These are phyloP conservation scores for Sclerotiophoma versabilis DNA, from an alignment of 2,329 filamentous ascomycete species.

Conservation along the genomic window DNA sequence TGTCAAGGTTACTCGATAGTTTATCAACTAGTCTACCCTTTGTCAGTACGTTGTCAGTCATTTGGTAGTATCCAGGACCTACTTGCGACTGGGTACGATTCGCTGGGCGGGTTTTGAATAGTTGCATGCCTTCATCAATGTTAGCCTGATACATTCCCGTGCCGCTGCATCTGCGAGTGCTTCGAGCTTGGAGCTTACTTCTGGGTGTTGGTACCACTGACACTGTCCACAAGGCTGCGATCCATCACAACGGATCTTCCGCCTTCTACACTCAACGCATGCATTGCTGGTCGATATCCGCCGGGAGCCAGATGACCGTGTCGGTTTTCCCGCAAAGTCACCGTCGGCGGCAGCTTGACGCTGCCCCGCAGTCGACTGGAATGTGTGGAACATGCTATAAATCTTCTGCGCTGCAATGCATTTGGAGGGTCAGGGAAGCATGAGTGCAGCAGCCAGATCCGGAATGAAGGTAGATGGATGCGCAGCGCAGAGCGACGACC, in stretches of 20 bases:
- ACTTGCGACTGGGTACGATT: slow-evolving; percentile 80
- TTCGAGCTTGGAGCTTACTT: slow-evolving; percentile 45
- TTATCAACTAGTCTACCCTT: slow-evolving; percentile 65
- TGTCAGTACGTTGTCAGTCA: slow-evolving; percentile 58
- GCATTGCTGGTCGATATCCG: slow-evolving; percentile 64
- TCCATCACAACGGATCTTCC: slow-evolving; percentile 86
- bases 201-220: slow-evolving; percentile 79
- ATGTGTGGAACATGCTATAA: slow-evolving; percentile 55
- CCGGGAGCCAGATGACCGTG: slow-evolving; percentile 48
- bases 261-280: slow-evolving; percentile 78
- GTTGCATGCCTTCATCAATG: slow-evolving; percentile 62
- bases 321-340: slow-evolving; percentile 45
- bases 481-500: slow-evolving; percentile 9
- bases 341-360: slow-evolving; percentile 44
- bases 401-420: slow-evolving; percentile 1
- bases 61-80: slow-evolving; percentile 41
- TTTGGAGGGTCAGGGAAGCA: slow-evolving; percentile 12
- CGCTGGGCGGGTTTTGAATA: slow-evolving; percentile 82
- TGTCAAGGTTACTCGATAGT: slow-evolving; percentile 58
- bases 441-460: slow-evolving; percentile 16
- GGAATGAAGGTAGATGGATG: slow-evolving; percentile 15
- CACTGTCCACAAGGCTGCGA: slow-evolving; percentile 83
- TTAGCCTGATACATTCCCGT: not conserved
- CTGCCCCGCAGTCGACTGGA: slow-evolving; percentile 48
- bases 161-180: not conserved